Base-by-base conservation (phyloP, 2,329 filamentous ascomycete species). In the Dactylonectria estremocensis region DNA sequence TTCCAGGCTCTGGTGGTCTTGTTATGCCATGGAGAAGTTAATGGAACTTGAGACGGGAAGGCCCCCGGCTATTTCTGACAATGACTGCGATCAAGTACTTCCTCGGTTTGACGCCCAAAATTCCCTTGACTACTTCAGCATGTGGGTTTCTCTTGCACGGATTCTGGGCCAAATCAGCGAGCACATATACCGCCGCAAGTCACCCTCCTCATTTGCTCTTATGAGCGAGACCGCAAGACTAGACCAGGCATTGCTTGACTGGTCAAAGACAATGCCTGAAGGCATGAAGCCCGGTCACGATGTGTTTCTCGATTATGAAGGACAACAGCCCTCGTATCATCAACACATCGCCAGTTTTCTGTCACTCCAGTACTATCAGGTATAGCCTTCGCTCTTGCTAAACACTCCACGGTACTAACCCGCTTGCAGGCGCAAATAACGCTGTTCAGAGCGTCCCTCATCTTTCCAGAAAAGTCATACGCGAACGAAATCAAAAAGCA, bases 31-130 rank as follows among this genome's bases (percentile, higher is more conserved):
- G 14, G 71, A 74, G 33, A 74, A 74, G 20, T 57, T 71, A 16
- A 74, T 74, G 71, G 65, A 71, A 10, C 24, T 74, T 3, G 72
- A 73, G 45, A 73, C 71, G 0, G 71, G 71, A 18, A 64, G 72
- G 0, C 72, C 72, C 1, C 68, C 71, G 2, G 71, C 69, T 0
- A 74, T 74, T 24, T 65, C 67, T 10, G 69, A 74, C 2, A 64
- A 61, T 1, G 71, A 74, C 3, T 74, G 71, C 2, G 71, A 74
- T 4, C 69, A 72, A 9, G 35, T 64, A 1, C 20, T 74, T 2
- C 60, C 52, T 31, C 31, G 45, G 16, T 20, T 49, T 35, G 53
- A 56, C 52, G 40, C 52, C 7, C 52, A 56, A 33, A 16, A 45
- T 13, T n/a, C 60, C 4, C 69, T 65, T 2, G 67, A 72, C 1